Evolutionary conservation across 2,329 filamentous ascomycete genomes (phyloP), one percentile per base, ranked within the genome.

Genomic region (Emydomyces testavorans): DNA sequence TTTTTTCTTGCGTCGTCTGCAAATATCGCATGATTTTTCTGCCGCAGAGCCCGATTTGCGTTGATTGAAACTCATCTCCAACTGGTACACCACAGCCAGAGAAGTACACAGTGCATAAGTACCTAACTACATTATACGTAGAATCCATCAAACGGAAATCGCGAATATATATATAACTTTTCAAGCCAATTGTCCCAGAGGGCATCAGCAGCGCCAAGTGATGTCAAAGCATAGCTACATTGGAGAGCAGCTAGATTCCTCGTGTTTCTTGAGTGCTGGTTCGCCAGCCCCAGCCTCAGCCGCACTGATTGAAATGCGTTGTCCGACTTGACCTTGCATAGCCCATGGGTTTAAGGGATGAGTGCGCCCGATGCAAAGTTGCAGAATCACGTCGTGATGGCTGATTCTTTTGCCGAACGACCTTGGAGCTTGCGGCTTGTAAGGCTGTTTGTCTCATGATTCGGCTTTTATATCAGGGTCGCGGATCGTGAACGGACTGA

Each of bases 1-100:
- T 32, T 43, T 50, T 29, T 50, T 50, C 43, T 50, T 50, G n/a
- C 48, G 31, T 37, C 42, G 26, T 29, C 48, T 46, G 23, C 48
- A 50, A 18, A 26, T 39, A 15, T 46, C 48, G 20, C 48, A 50
- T 16, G 48, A 46, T 24, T 13, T 37, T 16, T 28, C 32, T 28
- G 34, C 43, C 16, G 5, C 18, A 16, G n/a, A 29, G 7, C 23
- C 31, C 13, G 39, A 11, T 4, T 41, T 24, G 24, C 10, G 28
- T 13, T 32, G 15, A 24, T n/a, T 34, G 8, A 23, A 24, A 34
- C 28, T 34, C 31, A 44, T 44, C 28, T 24, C 18, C n/a, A 4
- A 37, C 10, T 11, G 11, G 26, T 11, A 11, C 6, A 31, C 29
- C n/a, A 8, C 3, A 31, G 29, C n/a, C 10, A 11, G 10, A 31